These are phyloP conservation scores for Skeletonema grethae DNA, from an alignment of 108 stramenopile species.

Conservation along the genomic window DNA sequence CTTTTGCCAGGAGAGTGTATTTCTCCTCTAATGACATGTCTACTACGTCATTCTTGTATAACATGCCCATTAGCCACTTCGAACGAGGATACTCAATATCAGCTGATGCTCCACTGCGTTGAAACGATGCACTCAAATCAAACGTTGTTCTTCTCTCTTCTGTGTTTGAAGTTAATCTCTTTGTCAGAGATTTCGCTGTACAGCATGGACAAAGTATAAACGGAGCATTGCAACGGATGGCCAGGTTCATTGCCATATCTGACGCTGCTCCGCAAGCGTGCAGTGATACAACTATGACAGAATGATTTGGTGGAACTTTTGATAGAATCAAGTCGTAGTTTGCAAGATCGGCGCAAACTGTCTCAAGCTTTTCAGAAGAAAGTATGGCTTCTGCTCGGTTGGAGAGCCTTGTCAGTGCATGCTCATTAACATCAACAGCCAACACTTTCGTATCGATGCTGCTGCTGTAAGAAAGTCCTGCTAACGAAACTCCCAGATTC, in stretches of 20 bases:
- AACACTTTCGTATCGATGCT: conserved; percentile 21
- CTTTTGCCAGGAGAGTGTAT: conserved; percentile 38
- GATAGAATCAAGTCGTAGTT: conserved; percentile 24
- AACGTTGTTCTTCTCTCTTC: background rate
- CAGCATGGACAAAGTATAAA: conserved; percentile 51
- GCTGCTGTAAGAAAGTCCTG: conserved; percentile 18
- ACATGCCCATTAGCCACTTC: conserved; percentile 34
- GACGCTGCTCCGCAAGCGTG: conserved; percentile 50
- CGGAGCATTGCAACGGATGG: conserved; percentile 30
- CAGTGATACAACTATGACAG: conserved; percentile 40
- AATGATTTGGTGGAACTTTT: conserved; percentile 20
- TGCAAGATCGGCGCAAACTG: conserved; percentile 39
- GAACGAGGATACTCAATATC: conserved; percentile 53
- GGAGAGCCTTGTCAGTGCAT: conserved; percentile 16
- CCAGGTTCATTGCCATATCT: conserved; percentile 47
- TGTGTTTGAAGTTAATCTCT: conserved; percentile 6
- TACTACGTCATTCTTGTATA: background rate
- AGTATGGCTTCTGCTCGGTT: conserved; percentile 13
- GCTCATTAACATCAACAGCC: conserved; percentile 41
- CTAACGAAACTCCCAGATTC: conserved; percentile 34
- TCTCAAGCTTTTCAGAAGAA: conserved; percentile 5
- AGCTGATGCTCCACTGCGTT: conserved; percentile 44
- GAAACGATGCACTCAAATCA: conserved; percentile 26
- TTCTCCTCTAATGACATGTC: conserved; percentile 10
- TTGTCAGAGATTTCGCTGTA: conserved; percentile 45